Base-by-base conservation (phyloP, 1,139 yeast genomes). In the Geotrichum bryndzae region DNA sequence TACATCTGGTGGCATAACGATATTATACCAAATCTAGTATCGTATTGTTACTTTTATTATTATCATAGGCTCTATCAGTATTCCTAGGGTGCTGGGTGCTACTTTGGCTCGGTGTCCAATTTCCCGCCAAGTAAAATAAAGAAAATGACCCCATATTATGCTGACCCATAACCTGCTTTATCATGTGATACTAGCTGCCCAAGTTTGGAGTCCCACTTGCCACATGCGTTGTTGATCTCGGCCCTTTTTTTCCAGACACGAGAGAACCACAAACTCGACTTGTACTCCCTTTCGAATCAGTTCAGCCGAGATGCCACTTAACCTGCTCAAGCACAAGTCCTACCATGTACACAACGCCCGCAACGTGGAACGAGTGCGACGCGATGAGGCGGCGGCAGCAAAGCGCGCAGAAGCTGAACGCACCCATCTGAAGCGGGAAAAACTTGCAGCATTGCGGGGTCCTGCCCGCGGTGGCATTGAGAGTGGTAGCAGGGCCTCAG, bases 301-400 rank as follows among this genome's bases (percentile, higher is more conserved):
- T 15, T 29, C 31, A n/a, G 35, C 18, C 31, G 45, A 13, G 3
- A 72, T 72, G 74, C 74, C 74, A 18, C 55, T 70, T 27, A 71
- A 72, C 54, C 65, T 70, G 13, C 67, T 70, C 27, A 67, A 68
- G 50, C 74, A 72, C 63, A 72, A 72, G 61, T 70, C 74, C 29
- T 72, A 72, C 63, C 70, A 72, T 65, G 75, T 72, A n/a, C 61
- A 69, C 63, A 69, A 65, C 41, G 58, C 65, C n/a, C 66, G 61
- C 18, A 72, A 72, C 48, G 65, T 71, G 11, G 75, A 66, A 57
- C 67, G 72, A n/a, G 75, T 72, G 1, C 56, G 65, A 25, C 64
- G 70, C n/a, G 75, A 72, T 56, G 75, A 72, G 59, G 68, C 60
- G 18, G 60, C 56, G 35, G 74, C 73, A 11, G 60, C 59, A 31